Evolutionary conservation across 495 filamentous ascomycete species (phyloP).

Genomic region (Penicillium simplicissimum): DNA sequence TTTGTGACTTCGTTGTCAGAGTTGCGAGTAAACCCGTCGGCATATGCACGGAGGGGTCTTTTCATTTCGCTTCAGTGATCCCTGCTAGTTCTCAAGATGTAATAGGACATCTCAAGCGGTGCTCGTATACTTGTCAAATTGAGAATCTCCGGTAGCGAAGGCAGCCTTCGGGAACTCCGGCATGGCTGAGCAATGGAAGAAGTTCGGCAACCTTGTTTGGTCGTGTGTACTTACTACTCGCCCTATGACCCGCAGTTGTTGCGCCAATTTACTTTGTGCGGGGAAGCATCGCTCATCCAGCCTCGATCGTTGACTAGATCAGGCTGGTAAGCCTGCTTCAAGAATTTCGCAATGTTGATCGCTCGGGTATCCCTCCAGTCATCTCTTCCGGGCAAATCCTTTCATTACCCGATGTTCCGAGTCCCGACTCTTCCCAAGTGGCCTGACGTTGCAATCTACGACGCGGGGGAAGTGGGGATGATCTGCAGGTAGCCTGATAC

Average conservation of each 20-base stretch:
- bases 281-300: background rate
- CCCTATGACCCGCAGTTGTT: background rate
- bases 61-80: background rate
- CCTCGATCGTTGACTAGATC: background rate
- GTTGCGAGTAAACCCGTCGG: background rate
- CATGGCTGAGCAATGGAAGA: background rate
- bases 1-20: background rate
- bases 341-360: background rate
- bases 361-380: background rate
- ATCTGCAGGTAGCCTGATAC: background rate
- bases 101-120: background rate
- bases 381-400: background rate
- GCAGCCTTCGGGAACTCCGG: background rate
- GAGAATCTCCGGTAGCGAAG: too few relatives aligned
- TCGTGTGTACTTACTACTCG: background rate
- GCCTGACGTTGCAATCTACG: conserved; percentile 2
- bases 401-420: background rate
- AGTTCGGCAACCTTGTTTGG: background rate
- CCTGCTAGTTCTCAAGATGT: background rate
- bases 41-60: background rate
- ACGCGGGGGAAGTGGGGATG: background rate
- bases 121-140: background rate
- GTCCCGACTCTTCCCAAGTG: background rate
- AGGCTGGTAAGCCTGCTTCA: background rate
- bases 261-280: background rate